Base-by-base conservation (phyloP, 2,329 filamentous ascomycete genomes). In the Pseudogymnoascus sp. region DNA sequence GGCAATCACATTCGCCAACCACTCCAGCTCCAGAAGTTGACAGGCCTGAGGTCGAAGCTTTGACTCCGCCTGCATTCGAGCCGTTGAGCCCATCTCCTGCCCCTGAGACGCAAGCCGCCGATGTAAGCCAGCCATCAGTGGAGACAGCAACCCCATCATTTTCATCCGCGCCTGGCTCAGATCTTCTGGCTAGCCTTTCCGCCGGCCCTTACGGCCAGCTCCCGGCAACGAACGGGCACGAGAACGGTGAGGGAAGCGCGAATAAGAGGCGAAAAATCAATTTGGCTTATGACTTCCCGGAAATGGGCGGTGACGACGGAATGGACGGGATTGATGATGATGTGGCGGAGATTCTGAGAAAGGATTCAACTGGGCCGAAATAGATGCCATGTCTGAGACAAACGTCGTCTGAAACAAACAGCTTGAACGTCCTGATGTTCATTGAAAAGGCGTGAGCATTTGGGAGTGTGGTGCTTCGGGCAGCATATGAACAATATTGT, bases 11-110 rank as follows among this genome's bases (percentile, higher is more conserved):
- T 68, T 73, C 44, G 37, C 75, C 74, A n/a, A 76, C 75, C 38
- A 81, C 76, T 65, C 78, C 79, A 3, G 74, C 75, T 13, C 74
- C 80, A 26, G 89, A 91, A 67, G 84, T 85, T 11, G 85, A 86
- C 65, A 86, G 91, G 35, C 93, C 93, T 1, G 86, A 93, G 68
- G 82, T 96, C 64, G 93, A 97, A 74, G 89, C 87, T 5, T 81
- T 97, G 63, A 97, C 93, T 0, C 93, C 92, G n/a, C 90, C 89
- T 1, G 79, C 86, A 1, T 81, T 85, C 65, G 84, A 85, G 63
- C 81, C 83, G 19, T 77, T 80, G 61, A 79, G 68, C 8, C 63
- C 67, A 7, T 56, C 64, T 4, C 59, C 59, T 3, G 69, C 68
- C 40, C 64, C 67, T 76, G 6, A 81, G 79, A 5, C 80, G 80